phyloP scores from a whole-genome alignment of 108 stramenopile genomes.

The Cyclotella choctawhatcheeana region DNA sequence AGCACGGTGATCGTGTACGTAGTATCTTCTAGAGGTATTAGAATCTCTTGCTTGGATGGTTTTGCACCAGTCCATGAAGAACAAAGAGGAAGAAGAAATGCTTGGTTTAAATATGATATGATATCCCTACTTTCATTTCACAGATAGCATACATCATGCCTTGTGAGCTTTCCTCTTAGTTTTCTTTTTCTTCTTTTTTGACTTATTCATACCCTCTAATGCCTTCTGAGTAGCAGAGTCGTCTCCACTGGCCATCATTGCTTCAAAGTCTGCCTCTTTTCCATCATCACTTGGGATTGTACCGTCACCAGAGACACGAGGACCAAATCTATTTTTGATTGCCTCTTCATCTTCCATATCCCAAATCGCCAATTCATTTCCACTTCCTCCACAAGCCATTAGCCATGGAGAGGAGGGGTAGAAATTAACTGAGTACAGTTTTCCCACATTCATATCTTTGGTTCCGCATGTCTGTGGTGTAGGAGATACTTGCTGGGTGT shows the following conservation, averaged over 20 bases:
- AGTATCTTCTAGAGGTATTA: not conserved
- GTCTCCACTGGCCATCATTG: conserved; percentile 63
- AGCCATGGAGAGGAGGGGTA: conserved; percentile 90
- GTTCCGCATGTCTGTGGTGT: conserved; percentile 73
- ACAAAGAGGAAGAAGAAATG: not conserved
- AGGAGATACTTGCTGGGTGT: conserved; percentile 59
- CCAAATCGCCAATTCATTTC: conserved; percentile 94
- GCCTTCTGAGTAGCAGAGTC: conserved; percentile 35
- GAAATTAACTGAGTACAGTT: conserved; percentile 84
- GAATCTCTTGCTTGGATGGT: too few species aligned
- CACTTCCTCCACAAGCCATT: conserved; percentile 88
- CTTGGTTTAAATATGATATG: not conserved
- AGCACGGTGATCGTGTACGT: too few species aligned
- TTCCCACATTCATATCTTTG: conserved; percentile 90
- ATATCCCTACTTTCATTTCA: not conserved
- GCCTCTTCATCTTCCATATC: conserved; percentile 80
- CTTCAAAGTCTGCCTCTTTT: conserved; percentile 67
- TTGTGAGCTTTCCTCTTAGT: conserved; percentile 68
- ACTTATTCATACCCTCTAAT: conserved; percentile 62
- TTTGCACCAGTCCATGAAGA: not conserved
- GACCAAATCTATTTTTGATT: conserved; percentile 76
- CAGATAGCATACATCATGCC: conserved; percentile 19
- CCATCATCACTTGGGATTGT: conserved; percentile 16
- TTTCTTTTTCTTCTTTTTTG: conserved; percentile 68
- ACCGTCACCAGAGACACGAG: conserved; percentile 40